A percentile compares a stretch with the other conserved stretches of the same genome.
Conservation (phyloP, 352 stramenopile species). For the Pilasporangium apinafurcum region DNA sequence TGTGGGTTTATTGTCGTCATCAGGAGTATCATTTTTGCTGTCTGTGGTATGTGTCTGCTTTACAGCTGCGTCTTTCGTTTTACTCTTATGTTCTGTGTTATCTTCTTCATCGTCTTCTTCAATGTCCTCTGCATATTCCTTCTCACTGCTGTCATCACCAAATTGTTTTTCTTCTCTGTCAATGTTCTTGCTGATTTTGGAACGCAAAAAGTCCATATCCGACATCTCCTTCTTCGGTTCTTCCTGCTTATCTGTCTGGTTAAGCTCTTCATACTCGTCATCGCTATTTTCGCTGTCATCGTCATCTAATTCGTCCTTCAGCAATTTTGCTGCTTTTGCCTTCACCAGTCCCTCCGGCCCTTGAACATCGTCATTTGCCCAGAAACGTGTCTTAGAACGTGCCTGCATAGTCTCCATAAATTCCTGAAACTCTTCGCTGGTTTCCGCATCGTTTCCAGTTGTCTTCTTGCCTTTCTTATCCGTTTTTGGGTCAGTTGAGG, state of each 20-base stretch:
- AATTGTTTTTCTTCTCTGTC: slow-evolving; percentile 50
- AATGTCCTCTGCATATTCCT: slow-evolving; percentile 32
- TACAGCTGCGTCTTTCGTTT: slow-evolving; percentile 2
- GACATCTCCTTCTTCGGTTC: slow-evolving; percentile 53
- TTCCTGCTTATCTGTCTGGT: too few species aligned
- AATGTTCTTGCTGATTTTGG: slow-evolving; percentile 91
- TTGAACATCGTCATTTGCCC: slow-evolving; percentile 87
- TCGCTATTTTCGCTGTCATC: slow-evolving; percentile 21
- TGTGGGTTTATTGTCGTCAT: slow-evolving; percentile 34
- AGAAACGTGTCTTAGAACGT: slow-evolving; percentile 85
- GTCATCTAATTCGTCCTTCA: slow-evolving; percentile 28
- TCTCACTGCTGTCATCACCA: slow-evolving; percentile 18
- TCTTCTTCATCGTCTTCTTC: slow-evolving; percentile 29
- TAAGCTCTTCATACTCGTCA: slow-evolving; percentile 17
- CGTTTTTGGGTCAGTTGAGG: too few species aligned
- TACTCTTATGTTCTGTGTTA: slow-evolving; percentile 4
- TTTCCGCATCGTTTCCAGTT: slow-evolving; percentile 12
- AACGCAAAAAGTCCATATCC: slow-evolving; percentile 93
- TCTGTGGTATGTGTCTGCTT: neutral
- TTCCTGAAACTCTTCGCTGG: slow-evolving; percentile 72
- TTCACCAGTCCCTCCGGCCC: slow-evolving; percentile 19
- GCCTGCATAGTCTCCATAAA: slow-evolving; percentile 90
- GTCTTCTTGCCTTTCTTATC: slow-evolving; percentile 25
- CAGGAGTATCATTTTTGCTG: slow-evolving; percentile 3
- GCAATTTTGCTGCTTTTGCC: slow-evolving; percentile 14